A percentile compares a stretch with the other conserved stretches of the same genome.
These are phyloP conservation scores for Aspergillus asperescens DNA, from an alignment of 495 filamentous ascomycete genomes.

Conservation along the genomic window DNA sequence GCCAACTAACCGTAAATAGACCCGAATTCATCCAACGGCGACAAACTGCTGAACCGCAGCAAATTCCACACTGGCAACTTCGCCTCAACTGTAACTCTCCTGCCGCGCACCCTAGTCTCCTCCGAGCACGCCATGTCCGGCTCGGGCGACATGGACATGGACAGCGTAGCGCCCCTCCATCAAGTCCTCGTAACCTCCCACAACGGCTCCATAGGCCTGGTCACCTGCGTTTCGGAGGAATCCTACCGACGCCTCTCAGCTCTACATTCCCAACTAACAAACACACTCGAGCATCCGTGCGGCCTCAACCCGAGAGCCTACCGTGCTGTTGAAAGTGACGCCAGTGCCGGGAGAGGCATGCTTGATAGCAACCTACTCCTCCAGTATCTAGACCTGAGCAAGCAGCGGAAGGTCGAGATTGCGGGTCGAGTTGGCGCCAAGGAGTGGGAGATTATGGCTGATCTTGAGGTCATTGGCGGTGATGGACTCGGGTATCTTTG, in stretches of 20 bases:
- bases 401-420: constrained; percentile 63
- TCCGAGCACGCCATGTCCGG: constrained; percentile 33
- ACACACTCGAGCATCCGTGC: constrained; percentile 65
- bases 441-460: constrained; percentile 52
- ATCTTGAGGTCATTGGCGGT: constrained; percentile 57
- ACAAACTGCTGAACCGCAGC: constrained; percentile 75
- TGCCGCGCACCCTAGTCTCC: constrained; percentile 58
- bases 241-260: constrained; percentile 77
- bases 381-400: constrained; percentile 66
- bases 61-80: constrained; percentile 83
- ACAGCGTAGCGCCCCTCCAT: constrained; percentile 29
- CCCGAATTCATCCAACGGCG: constrained; percentile 86
- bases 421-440: constrained; percentile 57
- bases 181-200: constrained; percentile 65
- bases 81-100: constrained; percentile 64
- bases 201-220: constrained; percentile 68
- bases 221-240: constrained; percentile 73
- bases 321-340: constrained; percentile 50
- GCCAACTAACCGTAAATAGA: constrained; percentile 47
- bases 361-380: constrained; percentile 57
- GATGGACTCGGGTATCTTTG: constrained; percentile 51
- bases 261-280: constrained; percentile 73
- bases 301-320: constrained; percentile 80
- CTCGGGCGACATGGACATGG: constrained; percentile 40
- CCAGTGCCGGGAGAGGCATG: constrained; percentile 50